A percentile compares a stretch with the other conserved stretches of the same genome.
Conservation (phyloP, 2,329 filamentous ascomycete species). For the Raffaelea ambrosiae region DNA sequence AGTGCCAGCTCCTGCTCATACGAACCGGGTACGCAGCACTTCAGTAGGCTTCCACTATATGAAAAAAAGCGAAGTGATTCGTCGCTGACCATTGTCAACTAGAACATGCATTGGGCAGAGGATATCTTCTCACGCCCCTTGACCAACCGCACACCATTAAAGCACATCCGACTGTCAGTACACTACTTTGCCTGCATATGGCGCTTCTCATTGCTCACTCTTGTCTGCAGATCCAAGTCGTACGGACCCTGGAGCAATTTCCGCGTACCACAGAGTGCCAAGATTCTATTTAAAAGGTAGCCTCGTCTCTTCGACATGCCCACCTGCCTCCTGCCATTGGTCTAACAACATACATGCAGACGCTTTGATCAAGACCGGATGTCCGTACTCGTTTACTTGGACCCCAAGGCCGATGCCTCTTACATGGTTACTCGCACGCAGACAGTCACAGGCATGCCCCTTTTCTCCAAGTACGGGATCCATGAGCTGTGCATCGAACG, state of each 20-base stretch:
- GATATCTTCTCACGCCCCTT: constrained; percentile 49
- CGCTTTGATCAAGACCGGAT: constrained; percentile 47
- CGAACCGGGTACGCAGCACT: background rate
- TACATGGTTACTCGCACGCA: constrained; percentile 39
- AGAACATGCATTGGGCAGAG: constrained; percentile 46
- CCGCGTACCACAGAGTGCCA: constrained; percentile 36
- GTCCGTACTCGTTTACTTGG: constrained; percentile 43
- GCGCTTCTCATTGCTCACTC: background rate
- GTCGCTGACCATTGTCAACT: constrained; percentile 4
- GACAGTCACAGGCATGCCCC: constrained; percentile 26
- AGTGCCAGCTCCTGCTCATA: background rate
- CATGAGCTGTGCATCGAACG: constrained; percentile 47
- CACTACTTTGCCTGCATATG: background rate
- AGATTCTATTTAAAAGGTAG: constrained; percentile 47
- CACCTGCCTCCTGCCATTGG: background rate
- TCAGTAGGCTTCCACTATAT: background rate
- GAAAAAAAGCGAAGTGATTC: constrained; percentile 2
- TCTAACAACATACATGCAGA: constrained; percentile 20
- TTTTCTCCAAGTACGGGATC: constrained; percentile 41
- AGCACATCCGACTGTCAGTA: constrained; percentile 22
- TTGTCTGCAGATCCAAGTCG: constrained; percentile 31
- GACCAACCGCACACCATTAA: constrained; percentile 40
- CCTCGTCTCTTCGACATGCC: background rate
- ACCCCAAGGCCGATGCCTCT: constrained; percentile 31
- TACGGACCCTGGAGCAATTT: constrained; percentile 37